Evolutionary conservation across 441 rosid species (phyloP).

Genomic region (Bocquillonia castaneifolia): DNA sequence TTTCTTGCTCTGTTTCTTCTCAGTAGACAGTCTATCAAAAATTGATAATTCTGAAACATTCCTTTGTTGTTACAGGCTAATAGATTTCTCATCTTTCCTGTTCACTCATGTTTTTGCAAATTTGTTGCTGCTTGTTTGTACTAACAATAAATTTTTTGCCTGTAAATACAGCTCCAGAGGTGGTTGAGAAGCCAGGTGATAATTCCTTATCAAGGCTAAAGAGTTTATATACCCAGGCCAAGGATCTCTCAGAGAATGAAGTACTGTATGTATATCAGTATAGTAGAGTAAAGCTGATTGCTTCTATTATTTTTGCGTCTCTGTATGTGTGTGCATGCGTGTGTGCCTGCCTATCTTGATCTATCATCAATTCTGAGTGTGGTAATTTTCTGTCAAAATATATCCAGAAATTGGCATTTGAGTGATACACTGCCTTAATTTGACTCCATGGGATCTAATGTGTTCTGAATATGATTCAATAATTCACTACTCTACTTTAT

Average conservation of each 20-base stretch:
- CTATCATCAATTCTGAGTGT: neutral
- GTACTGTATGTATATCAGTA: constrained; percentile 42
- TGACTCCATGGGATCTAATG: neutral
- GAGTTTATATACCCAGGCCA: constrained; percentile 60
- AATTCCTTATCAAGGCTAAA: constrained; percentile 62
- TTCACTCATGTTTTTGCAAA: neutral
- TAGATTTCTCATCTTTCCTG: neutral
- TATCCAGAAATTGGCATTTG: neutral
- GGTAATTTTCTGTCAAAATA: neutral
- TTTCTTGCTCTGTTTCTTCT: neutral
- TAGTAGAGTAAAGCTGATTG: neutral
- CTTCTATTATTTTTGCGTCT: neutral
- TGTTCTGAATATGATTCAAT: neutral
- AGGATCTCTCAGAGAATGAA: constrained; percentile 85
- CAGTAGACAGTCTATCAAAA: neutral
- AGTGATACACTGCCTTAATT: neutral
- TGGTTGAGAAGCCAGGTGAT: constrained; percentile 93
- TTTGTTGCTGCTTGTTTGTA: neutral
- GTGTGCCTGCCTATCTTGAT: neutral
- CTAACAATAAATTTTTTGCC: constrained; percentile 22
- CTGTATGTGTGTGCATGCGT: too few relatives aligned
- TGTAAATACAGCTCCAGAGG: constrained; percentile 71
- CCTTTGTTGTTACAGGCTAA: neutral
- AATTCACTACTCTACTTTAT: neutral
- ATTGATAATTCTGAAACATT: neutral